Conservation (phyloP, 2,329 filamentous ascomycete species). For the Monosporascus sp. region DNA sequence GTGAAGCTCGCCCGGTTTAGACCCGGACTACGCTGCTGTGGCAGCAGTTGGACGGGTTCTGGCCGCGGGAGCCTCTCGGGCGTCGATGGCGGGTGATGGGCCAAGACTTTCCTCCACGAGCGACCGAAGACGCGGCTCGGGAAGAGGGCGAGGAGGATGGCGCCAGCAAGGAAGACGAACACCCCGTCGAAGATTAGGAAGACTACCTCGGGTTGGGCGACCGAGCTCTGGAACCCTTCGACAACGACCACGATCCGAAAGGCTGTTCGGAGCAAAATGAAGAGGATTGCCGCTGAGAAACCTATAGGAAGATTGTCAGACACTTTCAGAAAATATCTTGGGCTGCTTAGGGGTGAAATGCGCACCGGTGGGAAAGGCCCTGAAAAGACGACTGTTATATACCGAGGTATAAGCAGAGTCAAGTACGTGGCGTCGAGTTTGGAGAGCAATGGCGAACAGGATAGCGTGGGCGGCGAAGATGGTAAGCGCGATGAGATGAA, state of each 20-base stretch:
- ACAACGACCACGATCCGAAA: slow-evolving; percentile 21
- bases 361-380: slow-evolving; percentile 40
- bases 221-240: slow-evolving; percentile 16
- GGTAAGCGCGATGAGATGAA: slow-evolving; percentile 37
- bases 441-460: slow-evolving; percentile 36
- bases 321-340: background rate
- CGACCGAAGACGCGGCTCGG: slow-evolving; percentile 20
- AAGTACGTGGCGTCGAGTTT: slow-evolving; percentile 30
- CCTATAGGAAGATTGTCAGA: slow-evolving; percentile 6
- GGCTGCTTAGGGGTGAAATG: background rate
- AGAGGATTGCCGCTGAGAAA: slow-evolving; percentile 12
- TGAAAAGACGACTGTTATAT: slow-evolving; percentile 39
- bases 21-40: slow-evolving; percentile 10
- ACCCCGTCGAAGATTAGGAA: slow-evolving; percentile 24
- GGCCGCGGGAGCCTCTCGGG: slow-evolving; percentile 12
- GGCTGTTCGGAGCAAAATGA: slow-evolving; percentile 20
- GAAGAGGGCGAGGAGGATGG: slow-evolving; percentile 18
- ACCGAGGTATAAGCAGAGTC: slow-evolving; percentile 34
- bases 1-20: slow-evolving; percentile 14
- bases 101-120: slow-evolving; percentile 9
- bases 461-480: slow-evolving; percentile 33
- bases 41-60: slow-evolving; percentile 13
- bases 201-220: slow-evolving; percentile 18
- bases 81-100: background rate
- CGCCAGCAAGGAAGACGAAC: slow-evolving; percentile 16